Conservation (phyloP, 768 basidiomycete genomes). For the Boletus pseudo-olivaceus region DNA sequence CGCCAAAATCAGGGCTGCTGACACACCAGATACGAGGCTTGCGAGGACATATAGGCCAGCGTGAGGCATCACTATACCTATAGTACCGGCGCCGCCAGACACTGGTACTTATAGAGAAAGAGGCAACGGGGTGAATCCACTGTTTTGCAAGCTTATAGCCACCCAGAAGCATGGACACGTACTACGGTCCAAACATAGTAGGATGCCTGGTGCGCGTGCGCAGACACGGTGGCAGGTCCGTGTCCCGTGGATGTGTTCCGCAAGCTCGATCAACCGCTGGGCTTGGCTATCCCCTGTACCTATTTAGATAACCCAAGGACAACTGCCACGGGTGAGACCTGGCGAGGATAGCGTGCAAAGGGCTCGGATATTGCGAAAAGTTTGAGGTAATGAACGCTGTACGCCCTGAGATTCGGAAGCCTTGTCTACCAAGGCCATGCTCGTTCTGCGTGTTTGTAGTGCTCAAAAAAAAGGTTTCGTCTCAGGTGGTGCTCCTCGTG, state of each 20-base stretch:
- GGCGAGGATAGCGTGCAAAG: neutral
- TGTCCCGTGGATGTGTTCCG: slow-evolving; percentile 4
- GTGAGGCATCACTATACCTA: slow-evolving; percentile 19
- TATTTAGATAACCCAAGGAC: neutral
- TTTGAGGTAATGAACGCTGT: slow-evolving; percentile 23
- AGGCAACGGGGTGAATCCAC: slow-evolving; percentile 1
- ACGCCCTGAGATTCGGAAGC: slow-evolving; percentile 9
- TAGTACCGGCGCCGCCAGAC: slow-evolving; percentile 13
- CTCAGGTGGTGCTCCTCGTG: neutral
- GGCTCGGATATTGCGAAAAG: neutral
- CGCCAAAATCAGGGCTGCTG: slow-evolving; percentile 17
- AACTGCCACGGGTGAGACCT: slow-evolving; percentile 9
- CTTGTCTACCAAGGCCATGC: slow-evolving; percentile 10
- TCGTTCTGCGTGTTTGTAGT: slow-evolving; percentile 13
- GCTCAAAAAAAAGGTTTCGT: neutral
- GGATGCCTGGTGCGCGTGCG: slow-evolving; percentile 17
- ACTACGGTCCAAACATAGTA: slow-evolving; percentile 21
- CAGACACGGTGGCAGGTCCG: slow-evolving; percentile 18
- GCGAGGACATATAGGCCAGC: slow-evolving; percentile 17
- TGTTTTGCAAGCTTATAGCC: slow-evolving; percentile 21
- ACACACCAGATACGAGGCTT: slow-evolving; percentile 17
- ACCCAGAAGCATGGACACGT: slow-evolving; percentile 16
- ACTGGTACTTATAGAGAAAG: slow-evolving; percentile 4
- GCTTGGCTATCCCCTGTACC: slow-evolving; percentile 1
- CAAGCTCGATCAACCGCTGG: neutral